Evolutionary conservation across 176 grass and related monocot species (phyloP).

Genomic region (Elymus sibiricus): DNA sequence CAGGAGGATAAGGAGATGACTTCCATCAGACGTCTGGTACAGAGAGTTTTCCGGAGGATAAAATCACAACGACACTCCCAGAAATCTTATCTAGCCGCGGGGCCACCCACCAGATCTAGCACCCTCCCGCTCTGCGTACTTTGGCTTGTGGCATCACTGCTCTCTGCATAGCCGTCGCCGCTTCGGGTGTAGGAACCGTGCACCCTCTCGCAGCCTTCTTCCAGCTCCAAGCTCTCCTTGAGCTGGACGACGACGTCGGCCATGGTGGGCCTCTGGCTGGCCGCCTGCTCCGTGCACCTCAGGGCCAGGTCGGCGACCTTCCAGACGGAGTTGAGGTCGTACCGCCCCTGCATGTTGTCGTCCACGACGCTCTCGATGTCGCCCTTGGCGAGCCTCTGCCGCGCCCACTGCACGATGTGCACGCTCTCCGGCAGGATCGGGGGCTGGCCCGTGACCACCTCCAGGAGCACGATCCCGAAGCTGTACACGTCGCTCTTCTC

Average conservation of each 20-base stretch:
- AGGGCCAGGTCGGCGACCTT: slow-evolving; percentile 48
- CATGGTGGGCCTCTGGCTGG: slow-evolving; percentile 51
- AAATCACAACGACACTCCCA: neutral
- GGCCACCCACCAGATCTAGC: neutral
- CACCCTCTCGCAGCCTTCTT: neutral
- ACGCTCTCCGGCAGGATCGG: slow-evolving; percentile 14
- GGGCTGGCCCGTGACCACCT: slow-evolving; percentile 40
- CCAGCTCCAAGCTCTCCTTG: slow-evolving; percentile 58
- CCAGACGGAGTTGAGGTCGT: slow-evolving; percentile 56
- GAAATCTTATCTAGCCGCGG: neutral
- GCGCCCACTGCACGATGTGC: slow-evolving; percentile 43
- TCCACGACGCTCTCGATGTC: slow-evolving; percentile 56
- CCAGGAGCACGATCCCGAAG: slow-evolving; percentile 55
- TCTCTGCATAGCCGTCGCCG: neutral
- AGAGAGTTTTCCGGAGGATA: too few relatives aligned
- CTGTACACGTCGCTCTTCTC: slow-evolving; percentile 62
- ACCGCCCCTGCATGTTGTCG: slow-evolving; percentile 38
- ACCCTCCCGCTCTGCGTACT: neutral
- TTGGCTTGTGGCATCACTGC: neutral
- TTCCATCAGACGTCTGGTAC: too few relatives aligned
- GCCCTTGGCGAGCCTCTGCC: slow-evolving; percentile 40
- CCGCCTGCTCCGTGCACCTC: slow-evolving; percentile 18
- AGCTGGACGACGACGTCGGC: slow-evolving; percentile 40
- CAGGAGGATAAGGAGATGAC: too few relatives aligned
- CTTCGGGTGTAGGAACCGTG: neutral